Evolutionary conservation across 2,329 filamentous ascomycete genomes (phyloP), one percentile per base, ranked within the genome.

Genomic region (Graphiopsis chlorocephala): DNA sequence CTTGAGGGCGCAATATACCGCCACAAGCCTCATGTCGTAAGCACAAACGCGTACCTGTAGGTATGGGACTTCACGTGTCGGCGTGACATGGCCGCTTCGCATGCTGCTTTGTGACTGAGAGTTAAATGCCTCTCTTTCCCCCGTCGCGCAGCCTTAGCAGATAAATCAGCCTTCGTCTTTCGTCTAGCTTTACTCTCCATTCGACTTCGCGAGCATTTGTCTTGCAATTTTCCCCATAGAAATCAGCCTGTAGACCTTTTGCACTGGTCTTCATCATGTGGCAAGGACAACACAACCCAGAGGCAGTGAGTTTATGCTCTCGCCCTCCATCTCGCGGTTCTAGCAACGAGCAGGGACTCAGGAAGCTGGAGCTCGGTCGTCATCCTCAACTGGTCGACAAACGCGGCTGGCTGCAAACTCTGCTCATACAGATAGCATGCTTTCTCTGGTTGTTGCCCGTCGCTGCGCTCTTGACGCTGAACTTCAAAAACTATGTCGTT

Each of bases 361-460:
- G 29, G 17, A 56, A 56, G 26, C n/a, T 67, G 23, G 60, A 67
- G 23, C 64, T 67, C 11, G 65, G 55, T 6, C 33, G 52, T 7
- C 53, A 65, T 26, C 55, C 64, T 4, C 63, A 63, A 12, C 20
- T 66, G 26, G 10, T 23, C 8, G 23, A 48, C 14, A 56, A 63
- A 29, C 57, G 67, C 14, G 45, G 55, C 47, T 65, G 55, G 64
- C 25, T 57, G 15, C 42, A 15, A 12, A 69, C 63, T 12, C 4
- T 68, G 1, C 23, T 68, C 3, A 14, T 65, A 4, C 70, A 72
- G 50, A 53, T 68, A 10, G 66, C 72, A 31, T 64, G 65, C 6
- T 59, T 75, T n/a, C 63, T 72, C 11, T 76, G 74, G 74, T 42
- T 73, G 4, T 68, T 66, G 12, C 74, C 74, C 1, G 70, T 73